These are phyloP conservation scores for Colletotrichum cereale DNA, from an alignment of 2,329 filamentous ascomycete species.

Conservation along the genomic window DNA sequence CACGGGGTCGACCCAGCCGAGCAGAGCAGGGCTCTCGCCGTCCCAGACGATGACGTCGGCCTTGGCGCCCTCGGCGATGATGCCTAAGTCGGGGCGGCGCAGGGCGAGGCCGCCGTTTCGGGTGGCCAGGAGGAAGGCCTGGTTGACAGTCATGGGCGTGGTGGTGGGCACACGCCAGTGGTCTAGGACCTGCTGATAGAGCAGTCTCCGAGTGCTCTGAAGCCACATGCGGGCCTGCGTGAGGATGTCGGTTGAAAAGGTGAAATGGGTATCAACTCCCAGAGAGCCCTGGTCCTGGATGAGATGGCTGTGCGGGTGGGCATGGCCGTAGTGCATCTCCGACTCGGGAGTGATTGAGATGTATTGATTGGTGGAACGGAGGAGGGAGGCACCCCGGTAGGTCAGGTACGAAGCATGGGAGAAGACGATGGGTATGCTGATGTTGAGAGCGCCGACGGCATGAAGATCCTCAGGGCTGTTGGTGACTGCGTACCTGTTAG, in stretches of 20 bases:
- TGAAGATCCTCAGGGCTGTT: slow-evolving; percentile 56
- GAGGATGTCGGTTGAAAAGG: slow-evolving; percentile 63
- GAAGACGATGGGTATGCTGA: slow-evolving; percentile 62
- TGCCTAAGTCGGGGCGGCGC: slow-evolving; percentile 63
- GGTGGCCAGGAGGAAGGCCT: slow-evolving; percentile 69
- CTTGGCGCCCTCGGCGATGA: slow-evolving; percentile 62
- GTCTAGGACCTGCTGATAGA: slow-evolving; percentile 55
- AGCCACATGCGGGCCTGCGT: slow-evolving; percentile 68
- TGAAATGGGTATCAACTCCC: slow-evolving; percentile 67
- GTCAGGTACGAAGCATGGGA: slow-evolving; percentile 63
- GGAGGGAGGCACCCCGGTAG: slow-evolving; percentile 52
- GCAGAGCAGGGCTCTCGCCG: slow-evolving; percentile 59
- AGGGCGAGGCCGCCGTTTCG: slow-evolving; percentile 65
- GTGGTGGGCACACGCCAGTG: slow-evolving; percentile 57
- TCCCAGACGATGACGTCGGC: slow-evolving; percentile 68
- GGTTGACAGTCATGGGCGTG: slow-evolving; percentile 65
- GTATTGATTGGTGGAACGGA: slow-evolving; percentile 64
- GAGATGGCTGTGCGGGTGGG: slow-evolving; percentile 56
- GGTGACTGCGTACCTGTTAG: slow-evolving; percentile 32
- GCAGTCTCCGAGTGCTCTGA: slow-evolving; percentile 56
- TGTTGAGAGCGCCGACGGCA: slow-evolving; percentile 55
- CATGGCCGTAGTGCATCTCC: slow-evolving; percentile 70
- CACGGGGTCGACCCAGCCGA: slow-evolving; percentile 68
- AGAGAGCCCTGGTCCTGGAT: slow-evolving; percentile 65
- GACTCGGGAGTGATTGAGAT: slow-evolving; percentile 70